Evolutionary conservation across 2,329 filamentous ascomycete genomes (phyloP), one percentile per base, ranked within the genome.

Genomic region (Paramyrothecium roridum): DNA sequence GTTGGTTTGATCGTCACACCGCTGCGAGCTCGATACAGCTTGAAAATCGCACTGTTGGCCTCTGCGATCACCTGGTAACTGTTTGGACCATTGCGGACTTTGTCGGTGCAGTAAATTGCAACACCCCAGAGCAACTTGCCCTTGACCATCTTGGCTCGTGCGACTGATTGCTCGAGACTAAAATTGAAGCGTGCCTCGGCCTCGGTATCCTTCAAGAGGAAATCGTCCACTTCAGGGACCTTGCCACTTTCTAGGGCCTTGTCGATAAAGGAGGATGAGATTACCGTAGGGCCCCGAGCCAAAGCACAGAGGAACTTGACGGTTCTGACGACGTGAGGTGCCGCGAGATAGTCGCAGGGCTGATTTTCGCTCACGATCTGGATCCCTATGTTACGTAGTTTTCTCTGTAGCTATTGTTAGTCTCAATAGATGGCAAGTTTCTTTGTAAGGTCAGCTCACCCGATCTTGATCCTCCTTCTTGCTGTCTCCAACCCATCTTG

Each of bases 261-360:
- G 54, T 93, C 89, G 55, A 99, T 84, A 70, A 91, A 99, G 10
- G 83, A 80, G 1, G 88, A 89, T 48, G 86, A 86, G 53, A 98
- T 82, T 47, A 98, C 83, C 1, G 83, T 81, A 1, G 92, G 91
- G 1, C 90, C 92, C 56, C 85, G 86, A 19, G 95, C 92, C 26
- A 99, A 76, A 13, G 92, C 91, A 58, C 88, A 89, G 51, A 98
- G 86, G 68, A 99, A 99, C 68, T 99, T 99, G 69, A 91, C 86
- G 0, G 95, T 99, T 40, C 95, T 88, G 34, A 97, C 84, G 58
- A 98, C 85, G 46, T 86, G 83, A 1, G 93, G 95, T 3, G 93
- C 93, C 34, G 91, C 92, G 12, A 99, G 83, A 68, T 96, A 90
- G 64, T 93, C 90, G 68, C 91, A 95, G 48, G 84, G 81, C 50